Evolutionary conservation across 2,329 filamentous ascomycete species (phyloP).

Genomic region (Cladosporium sp.): DNA sequence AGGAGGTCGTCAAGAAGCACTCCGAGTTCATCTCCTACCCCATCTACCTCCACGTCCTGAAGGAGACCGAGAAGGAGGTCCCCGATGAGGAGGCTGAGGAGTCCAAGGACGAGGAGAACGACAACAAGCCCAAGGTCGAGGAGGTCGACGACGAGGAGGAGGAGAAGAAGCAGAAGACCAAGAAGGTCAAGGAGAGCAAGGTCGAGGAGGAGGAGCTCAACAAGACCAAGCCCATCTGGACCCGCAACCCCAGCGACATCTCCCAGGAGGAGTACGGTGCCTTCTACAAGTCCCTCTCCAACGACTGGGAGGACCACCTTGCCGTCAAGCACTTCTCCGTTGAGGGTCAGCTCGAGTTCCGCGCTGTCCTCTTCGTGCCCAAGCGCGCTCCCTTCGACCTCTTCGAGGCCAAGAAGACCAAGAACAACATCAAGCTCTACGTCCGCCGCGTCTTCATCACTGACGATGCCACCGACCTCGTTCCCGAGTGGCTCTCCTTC

Average conservation of each 20-base stretch:
- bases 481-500: constrained; percentile 99
- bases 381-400: constrained; percentile 99
- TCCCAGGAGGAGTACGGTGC: constrained; percentile 93
- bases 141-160: constrained; percentile 79
- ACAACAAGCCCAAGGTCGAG: constrained; percentile 94
- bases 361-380: constrained; percentile 97
- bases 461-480: constrained; percentile 97
- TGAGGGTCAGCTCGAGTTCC: constrained; percentile 99
- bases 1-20: constrained; percentile 99
- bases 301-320: constrained; percentile 99
- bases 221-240: constrained; percentile 99
- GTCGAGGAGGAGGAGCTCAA: constrained; percentile 99
- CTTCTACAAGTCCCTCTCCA: constrained; percentile 99
- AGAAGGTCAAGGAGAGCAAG: constrained; percentile 98
- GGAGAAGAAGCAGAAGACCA: constrained; percentile 90
- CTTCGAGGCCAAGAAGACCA: constrained; percentile 99
- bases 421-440: constrained; percentile 99
- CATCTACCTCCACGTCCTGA: constrained; percentile 99
- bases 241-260: constrained; percentile 95
- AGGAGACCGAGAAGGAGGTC: constrained; percentile 99
- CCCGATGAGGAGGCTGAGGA: constrained; percentile 91
- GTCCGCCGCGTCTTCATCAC: constrained; percentile 99
- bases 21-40: constrained; percentile 99
- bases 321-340: constrained; percentile 99
- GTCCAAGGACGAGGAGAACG: constrained; percentile 68